A percentile compares a stretch with the other conserved stretches of the same genome.
Conservation (phyloP, 352 stramenopile species). For the Globisporangium cederbergense region DNA sequence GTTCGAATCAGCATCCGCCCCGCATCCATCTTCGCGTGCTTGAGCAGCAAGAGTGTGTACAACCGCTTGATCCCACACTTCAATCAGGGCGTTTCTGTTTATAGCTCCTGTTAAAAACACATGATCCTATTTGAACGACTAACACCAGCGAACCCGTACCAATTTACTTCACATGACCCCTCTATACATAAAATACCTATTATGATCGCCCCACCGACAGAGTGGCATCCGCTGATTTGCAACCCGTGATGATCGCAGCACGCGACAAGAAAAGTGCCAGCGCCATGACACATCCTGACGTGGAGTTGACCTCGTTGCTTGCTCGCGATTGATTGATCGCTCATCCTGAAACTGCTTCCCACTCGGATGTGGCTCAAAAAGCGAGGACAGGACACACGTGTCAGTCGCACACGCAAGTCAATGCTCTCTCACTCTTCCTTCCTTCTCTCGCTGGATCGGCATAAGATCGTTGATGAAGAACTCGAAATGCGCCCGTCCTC, state of each 20-base stretch:
- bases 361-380: not conserved
- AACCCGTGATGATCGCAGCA: conserved; percentile 1
- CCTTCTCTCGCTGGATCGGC: not conserved
- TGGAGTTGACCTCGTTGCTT: conserved; percentile 8
- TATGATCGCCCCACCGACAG: not conserved
- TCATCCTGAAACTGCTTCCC: conserved; percentile 3
- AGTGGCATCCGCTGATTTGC: conserved; percentile 6
- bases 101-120: not conserved
- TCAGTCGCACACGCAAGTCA: not conserved
- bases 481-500: not conserved
- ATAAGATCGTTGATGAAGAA: conserved; percentile 1
- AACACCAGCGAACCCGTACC: no score
- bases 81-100: not conserved
- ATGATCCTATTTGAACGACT: not conserved
- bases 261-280: conserved; percentile 14
- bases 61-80: not conserved
- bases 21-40: not conserved
- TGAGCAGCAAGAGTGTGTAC: not conserved
- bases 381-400: not conserved
- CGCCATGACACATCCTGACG: conserved; percentile 13
- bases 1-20: not conserved
- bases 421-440: not conserved
- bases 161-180: not conserved
- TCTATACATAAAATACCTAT: not conserved
- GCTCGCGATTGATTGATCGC: conserved; percentile 1